Evolutionary conservation across 2,329 filamentous ascomycete species (phyloP), one percentile per base, ranked within the genome.

Genomic region (Alternaria panax): DNA sequence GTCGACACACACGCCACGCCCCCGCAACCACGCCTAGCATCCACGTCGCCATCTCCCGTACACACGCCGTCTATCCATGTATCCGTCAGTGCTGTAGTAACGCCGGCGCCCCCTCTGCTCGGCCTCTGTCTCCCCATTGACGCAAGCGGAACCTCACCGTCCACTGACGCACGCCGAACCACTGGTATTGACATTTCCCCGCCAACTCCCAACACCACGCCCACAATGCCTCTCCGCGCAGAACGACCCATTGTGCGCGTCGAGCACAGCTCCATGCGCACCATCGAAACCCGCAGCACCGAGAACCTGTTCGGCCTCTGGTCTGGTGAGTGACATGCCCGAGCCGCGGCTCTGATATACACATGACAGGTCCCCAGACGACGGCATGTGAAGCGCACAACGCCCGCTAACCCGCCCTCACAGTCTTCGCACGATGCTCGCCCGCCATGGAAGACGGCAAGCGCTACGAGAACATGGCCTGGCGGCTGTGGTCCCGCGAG

Each of bases 261-360:
- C 78, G 93, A 97, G 82, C 89, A 92, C 66, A 92, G 90, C 76
- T 90, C 94, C 70, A 93, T 99, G 78, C 92, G 95, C 84, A 92
- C 96, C 78, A 92, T 98, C 74, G 93, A 98, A 81, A 97, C 94
- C 1, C 87, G 90, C 68, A 96, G 96, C 78, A 90, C 92, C 27
- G 92, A 96, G 81, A 96, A 93, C 76, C 87, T 98, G 51, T 96
- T 95, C 81, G 93, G 92, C 83, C 96, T 98, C 87, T 97, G 93
- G 93, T 94, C 92, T 78, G 92, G 93, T 96, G 81, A 86, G 91
- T 85, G 45, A 59, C 51, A 20, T 59, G 54, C 59, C 51, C 50
- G n/a, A 14, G n/a, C n/a, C n/a, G n/a, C n/a, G n/a, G n/a, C n/a
- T n/a, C n/a, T n/a, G n/a, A n/a, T n/a, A n/a, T n/a, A n/a, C n/a